Conservation (phyloP, 2,329 filamentous ascomycete genomes). For the Fusarium equiseti region DNA sequence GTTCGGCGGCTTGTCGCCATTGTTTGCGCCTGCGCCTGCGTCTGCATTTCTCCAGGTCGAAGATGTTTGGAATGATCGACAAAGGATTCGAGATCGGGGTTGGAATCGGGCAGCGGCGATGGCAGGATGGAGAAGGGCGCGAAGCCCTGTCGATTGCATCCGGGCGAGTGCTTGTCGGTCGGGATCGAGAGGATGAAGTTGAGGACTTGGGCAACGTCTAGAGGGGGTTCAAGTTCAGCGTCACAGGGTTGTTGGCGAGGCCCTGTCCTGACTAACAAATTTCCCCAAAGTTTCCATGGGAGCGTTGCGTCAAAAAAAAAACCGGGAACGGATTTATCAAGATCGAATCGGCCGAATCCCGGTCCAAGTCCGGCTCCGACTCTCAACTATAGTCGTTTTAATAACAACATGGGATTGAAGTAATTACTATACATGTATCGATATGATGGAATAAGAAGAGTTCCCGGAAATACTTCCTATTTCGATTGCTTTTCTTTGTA, state of each 20-base stretch:
- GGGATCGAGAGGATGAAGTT: conserved; percentile 9
- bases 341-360: conserved; percentile 22
- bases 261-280: conserved; percentile 25
- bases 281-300: conserved; percentile 20
- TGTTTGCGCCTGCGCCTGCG: conserved; percentile 33
- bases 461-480: background rate
- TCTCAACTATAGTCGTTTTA: background rate
- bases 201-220: conserved; percentile 6
- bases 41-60: conserved; percentile 36
- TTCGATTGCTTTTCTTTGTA: background rate
- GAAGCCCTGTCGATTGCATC: conserved; percentile 50
- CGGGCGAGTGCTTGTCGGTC: conserved; percentile 44
- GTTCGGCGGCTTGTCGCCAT: conserved; percentile 48
- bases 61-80: conserved; percentile 43
- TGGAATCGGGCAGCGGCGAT: conserved; percentile 44
- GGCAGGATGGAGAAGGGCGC: conserved; percentile 47
- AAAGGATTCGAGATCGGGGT: conserved; percentile 34
- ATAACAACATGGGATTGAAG: background rate
- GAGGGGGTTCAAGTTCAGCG: background rate
- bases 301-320: conserved; percentile 23
- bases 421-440: background rate
- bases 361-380: conserved; percentile 8
- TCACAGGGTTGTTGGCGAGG: conserved; percentile 32
- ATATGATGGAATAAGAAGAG: background rate
- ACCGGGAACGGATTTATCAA: conserved; percentile 21